These are phyloP conservation scores for Arxiozyma bovina DNA, from an alignment of 1,139 yeast species.

Conservation along the genomic window DNA sequence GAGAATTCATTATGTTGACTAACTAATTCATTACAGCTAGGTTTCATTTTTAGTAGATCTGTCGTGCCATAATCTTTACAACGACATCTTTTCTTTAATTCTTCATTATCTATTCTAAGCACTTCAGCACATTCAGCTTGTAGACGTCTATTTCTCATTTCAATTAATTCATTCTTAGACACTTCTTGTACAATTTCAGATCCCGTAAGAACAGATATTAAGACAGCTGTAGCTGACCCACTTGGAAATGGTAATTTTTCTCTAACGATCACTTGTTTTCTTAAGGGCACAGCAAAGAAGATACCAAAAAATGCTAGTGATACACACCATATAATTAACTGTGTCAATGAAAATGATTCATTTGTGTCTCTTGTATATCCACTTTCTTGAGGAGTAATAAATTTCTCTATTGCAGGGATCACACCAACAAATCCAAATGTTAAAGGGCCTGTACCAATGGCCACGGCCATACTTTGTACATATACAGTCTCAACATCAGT, in stretches of 20 bases:
- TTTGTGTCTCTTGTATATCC: conserved; percentile 41
- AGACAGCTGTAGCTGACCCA: conserved; percentile 91
- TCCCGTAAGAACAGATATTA: conserved; percentile 78
- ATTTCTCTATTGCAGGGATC: conserved; percentile 92
- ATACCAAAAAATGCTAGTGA: conserved; percentile 93
- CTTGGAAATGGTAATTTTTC: conserved; percentile 90
- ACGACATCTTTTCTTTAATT: conserved; percentile 4
- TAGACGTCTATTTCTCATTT: conserved; percentile 23
- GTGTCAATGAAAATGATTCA: conserved; percentile 36
- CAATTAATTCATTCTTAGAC: conserved; percentile 22
- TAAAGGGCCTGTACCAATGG: conserved; percentile 94
- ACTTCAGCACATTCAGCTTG: conserved; percentile 28
- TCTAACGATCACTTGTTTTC: conserved; percentile 74
- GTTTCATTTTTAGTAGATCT: background rate
- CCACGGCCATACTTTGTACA: conserved; percentile 87
- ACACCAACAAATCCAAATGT: conserved; percentile 94
- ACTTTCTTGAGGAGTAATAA: conserved; percentile 67
- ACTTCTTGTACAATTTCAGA: conserved; percentile 46
- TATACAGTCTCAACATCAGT: conserved; percentile 90
- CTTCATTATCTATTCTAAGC: conserved; percentile 20
- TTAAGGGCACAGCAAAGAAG: conserved; percentile 82
- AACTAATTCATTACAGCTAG: conserved; percentile 4
- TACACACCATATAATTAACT: conserved; percentile 69
- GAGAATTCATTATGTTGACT: background rate
- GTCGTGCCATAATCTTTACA: conserved; percentile 1